Conservation (phyloP, 192 early-diverging fungal genomes). For the Martensiomyces pterosporus region DNA sequence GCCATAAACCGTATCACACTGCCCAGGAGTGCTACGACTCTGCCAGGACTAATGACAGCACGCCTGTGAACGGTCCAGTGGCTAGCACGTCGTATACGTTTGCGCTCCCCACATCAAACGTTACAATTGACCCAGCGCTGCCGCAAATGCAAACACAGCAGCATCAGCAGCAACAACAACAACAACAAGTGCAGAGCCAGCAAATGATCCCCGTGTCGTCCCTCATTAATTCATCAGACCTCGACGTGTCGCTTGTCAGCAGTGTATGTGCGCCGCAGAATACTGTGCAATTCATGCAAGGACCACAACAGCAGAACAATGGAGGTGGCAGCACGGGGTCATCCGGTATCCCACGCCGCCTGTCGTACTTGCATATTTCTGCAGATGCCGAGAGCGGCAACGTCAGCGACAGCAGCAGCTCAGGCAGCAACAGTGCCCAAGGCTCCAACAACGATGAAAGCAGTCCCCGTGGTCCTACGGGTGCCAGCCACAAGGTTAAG, state of each 20-base stretch:
- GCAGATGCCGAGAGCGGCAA: constrained; percentile 17
- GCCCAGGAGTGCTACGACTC: no score
- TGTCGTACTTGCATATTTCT: background rate
- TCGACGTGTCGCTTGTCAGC: constrained; percentile 37
- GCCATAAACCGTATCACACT: background rate
- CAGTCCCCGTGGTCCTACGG: background rate
- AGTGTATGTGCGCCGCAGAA: constrained; percentile 44
- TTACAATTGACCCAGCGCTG: constrained; percentile 16
- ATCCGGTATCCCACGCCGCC: background rate
- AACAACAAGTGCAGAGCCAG: constrained; percentile 9
- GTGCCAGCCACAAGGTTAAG: background rate
- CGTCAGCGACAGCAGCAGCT: constrained; percentile 38
- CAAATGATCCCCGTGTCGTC: constrained; percentile 42
- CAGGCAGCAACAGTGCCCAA: no score
- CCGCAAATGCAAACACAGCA: constrained; percentile 10
- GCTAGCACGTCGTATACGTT: constrained; percentile 14
- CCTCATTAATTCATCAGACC: constrained; percentile 31
- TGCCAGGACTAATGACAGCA: no score
- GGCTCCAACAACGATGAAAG: constrained; percentile 2
- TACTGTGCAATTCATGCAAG: constrained; percentile 32
- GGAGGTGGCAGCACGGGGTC: background rate
- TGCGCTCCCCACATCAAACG: constrained; percentile 17
- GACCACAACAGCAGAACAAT: constrained; percentile 3
- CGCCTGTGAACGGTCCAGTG: background rate
- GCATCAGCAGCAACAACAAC: constrained; percentile 4